Evolutionary conservation across 192 early-diverging fungal species (phyloP), one percentile per base, ranked within the genome.

Genomic region (Allomyces macrogynus): DNA sequence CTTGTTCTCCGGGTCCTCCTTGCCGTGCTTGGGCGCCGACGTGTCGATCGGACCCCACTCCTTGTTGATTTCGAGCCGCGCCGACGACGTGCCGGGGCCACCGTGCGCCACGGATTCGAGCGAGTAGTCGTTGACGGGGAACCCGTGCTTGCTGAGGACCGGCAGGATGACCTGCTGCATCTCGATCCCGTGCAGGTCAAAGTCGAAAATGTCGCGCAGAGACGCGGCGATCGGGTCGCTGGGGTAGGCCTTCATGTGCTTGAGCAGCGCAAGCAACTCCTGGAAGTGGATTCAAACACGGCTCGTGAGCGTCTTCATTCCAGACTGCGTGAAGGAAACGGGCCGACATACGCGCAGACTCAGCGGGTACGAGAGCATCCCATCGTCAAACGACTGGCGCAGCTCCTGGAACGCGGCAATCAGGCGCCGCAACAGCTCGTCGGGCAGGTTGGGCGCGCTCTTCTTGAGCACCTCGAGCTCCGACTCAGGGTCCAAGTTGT

Each of bases 171-270:
- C 49, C 44, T 84, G 82, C 67, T 85, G 84, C 10, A 82, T 80
- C 54, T 76, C 82, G 8, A 79, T 73, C 57, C 82, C 80, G 60
- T 87, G 83, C 67, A 88, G 78, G 71, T 90, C 89, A 70, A 89
- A 89, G 68, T 90, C 89, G 73, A 90, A 88, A 0, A 90, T 84
- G 64, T 90, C 89, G 62, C 83, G 79, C 10, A 90, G 72, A 23
- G 84, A 80, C 26, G 79, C 75, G 24, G 81, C 80, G 40, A 89
- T 77, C 23, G 79, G 75, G 64, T 89, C 87, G 44, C 83, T 79
- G 24, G 83, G 81, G 65, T 81, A 90, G 23, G 69, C 73, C 72
- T 63, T 22, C 10, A 44, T 57, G 49, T 57, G 49, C 20, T n/a
- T 14, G 49, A 57, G 16, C 49, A 57, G 49, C 16, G 12, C 16